Evolutionary conservation across 805 yeast species (phyloP), one percentile per base, ranked within the genome.

Genomic region (Scheffersomyces ergatensis): DNA sequence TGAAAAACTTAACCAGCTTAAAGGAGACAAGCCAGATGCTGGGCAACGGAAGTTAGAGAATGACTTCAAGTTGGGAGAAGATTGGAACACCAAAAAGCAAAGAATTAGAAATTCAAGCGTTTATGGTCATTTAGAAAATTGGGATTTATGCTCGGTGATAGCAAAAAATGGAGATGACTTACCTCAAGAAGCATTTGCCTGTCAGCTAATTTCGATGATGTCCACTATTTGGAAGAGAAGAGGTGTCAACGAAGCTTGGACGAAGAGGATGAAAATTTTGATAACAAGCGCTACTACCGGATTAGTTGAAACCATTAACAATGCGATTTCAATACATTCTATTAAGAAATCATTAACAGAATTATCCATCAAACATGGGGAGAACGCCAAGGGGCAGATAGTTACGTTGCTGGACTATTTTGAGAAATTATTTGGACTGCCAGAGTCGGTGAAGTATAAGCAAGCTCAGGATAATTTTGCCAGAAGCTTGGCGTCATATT

Each of bases 111-210:
- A 77, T 38, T 74, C 85, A 13, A 86, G 96, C 37, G 78, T 80
- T 7, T 89, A 72, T 55, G 99, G 99, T 0, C 93, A 89, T 56
- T 62, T 85, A 24, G 86, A 84, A 19, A 86, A 89, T 58, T 93
- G 99, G 99, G 97, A 93, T 47, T 62, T 93, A 30, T 89, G 92
- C 49, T 90, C 97, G 0, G 97, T 92, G 2, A 93, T 93, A 57
- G 96, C 95, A 11, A 93, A 93, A 57, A 92, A 96, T 23, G 99
- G 99, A 26, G 92, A 86, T 54, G 99, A 93, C 64, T 62, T 93
- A 38, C 85, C 96, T 18, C 99, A 93, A 59, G 99, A 93, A 61
- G 97, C 99, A 0, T 89, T 93, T 71, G 99, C 99, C 0, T 89
- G 97, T 47, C 99, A 93, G 60, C 61, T 93, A 33, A 92, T 93